Conservation (phyloP, 225 moss, liverwort and hornwort genomes). For the Thuidium tamariscinum region DNA sequence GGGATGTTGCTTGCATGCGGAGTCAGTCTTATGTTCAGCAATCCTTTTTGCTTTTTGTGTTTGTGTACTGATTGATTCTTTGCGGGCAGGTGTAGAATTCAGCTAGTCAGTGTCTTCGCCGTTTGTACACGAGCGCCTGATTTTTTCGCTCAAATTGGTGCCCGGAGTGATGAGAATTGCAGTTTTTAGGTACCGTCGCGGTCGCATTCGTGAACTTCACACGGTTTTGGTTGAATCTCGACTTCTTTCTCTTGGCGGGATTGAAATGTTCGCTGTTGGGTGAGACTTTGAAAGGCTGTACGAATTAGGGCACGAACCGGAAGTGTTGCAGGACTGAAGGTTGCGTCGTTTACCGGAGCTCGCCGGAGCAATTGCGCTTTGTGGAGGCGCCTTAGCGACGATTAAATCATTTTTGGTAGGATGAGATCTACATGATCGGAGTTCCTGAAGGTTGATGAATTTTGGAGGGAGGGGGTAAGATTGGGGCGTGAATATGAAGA, state of each 20-base stretch:
- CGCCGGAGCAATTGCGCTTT: background rate
- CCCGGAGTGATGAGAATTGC: background rate
- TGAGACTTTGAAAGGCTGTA: background rate
- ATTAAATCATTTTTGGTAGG: background rate
- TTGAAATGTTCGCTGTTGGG: background rate
- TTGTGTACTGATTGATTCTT: background rate
- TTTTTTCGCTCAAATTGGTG: background rate
- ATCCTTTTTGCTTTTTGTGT: background rate
- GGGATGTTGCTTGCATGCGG: background rate
- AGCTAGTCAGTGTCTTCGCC: background rate
- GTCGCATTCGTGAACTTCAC: background rate
- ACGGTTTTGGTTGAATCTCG: background rate
- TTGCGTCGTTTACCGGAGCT: background rate
- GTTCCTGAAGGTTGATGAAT: background rate
- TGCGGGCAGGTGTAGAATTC: background rate
- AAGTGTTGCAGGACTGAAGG: background rate
- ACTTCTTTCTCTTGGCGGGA: background rate
- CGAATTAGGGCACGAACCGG: background rate
- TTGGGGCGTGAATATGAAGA: constrained; percentile 24
- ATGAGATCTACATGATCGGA: background rate
- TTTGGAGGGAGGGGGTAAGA: background rate
- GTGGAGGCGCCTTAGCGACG: background rate
- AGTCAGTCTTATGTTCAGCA: background rate
- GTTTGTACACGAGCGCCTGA: background rate
- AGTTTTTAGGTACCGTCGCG: background rate